Base-by-base conservation (phyloP, 2,329 filamentous ascomycete genomes). In the Ascochyta koolunga region DNA sequence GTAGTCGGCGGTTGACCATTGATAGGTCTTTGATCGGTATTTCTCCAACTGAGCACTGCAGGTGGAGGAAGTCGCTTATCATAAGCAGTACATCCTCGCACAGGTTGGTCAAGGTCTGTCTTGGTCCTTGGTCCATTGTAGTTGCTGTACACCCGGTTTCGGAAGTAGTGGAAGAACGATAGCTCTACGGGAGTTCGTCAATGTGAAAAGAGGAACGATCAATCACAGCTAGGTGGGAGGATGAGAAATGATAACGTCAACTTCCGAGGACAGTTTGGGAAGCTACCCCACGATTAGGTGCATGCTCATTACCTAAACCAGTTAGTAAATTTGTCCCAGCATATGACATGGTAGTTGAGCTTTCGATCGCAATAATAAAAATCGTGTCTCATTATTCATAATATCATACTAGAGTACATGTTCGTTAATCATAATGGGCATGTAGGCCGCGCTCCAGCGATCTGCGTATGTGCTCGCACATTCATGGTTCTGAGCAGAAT, bases 1-100 rank as follows among this genome's bases (percentile, higher is more conserved):
- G 50, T 15, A 65, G 45, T n/a, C 44, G 55, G 16, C 47, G 59
- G 31, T 54, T 59, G 18, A 54, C 48, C 8, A 53, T 48, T 1
- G 57, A 55, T 16, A 63, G 43, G 19, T 25, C 18, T n/a, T 59
- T 64, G n/a, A 52, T n/a, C 19, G 58, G 43, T 9, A 40, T 37
- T 31, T 32, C 45, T 27, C 46, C 29, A 6, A 50, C 31, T 16
- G 27, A 11, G 10, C 22, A 19, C 5, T 27, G 39, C 27, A 46
- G 19, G 11, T 38, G 9, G 24, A 66, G 50, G 16, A 50, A 32
- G 15, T 58, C 52, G 42, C 54, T 57, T 37, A 66, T 63, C 19
- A 58, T 27, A 1, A 62, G 53, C 6, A 64, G 32, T 33, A 61
- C 54, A 35, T 64, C 61, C 44, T 64, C 59, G 50, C 56, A 60